phyloP scores from a whole-genome alignment of 2,329 filamentous ascomycete species.

The Xylariaceae sp. region DNA sequence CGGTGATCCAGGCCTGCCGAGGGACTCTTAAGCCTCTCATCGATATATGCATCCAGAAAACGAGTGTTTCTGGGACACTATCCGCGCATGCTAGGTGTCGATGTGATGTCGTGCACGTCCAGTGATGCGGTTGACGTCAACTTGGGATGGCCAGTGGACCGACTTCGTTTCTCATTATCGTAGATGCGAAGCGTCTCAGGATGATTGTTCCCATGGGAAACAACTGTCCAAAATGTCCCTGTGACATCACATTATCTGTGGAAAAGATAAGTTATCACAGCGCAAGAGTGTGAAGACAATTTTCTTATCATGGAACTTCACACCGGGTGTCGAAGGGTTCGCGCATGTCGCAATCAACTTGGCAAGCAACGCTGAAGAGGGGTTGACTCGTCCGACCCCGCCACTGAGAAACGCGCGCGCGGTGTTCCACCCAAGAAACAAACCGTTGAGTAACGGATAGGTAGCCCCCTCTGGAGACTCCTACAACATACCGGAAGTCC shows the following conservation, averaged over 20 bases:
- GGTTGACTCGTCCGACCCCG: not conserved
- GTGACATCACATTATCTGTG: not conserved
- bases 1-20: too few species aligned
- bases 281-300: not conserved
- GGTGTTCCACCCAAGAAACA: not conserved
- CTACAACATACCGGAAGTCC: not conserved
- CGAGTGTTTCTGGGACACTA: not conserved
- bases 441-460: not conserved
- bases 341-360: not conserved
- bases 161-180: not conserved
- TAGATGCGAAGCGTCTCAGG: not conserved
- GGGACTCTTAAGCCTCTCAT: not conserved
- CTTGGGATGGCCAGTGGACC: not conserved
- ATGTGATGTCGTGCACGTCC: not conserved
- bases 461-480: not conserved
- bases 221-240: not conserved
- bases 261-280: not conserved
- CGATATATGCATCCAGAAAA: not conserved
- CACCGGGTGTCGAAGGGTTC: not conserved
- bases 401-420: not conserved
- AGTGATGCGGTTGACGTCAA: not conserved
- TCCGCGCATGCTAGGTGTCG: not conserved
- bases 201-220: not conserved
- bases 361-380: not conserved
- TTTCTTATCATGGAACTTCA: not conserved